phyloP scores from a whole-genome alignment of 257 asterid species.

The Salvia hispanica region DNA sequence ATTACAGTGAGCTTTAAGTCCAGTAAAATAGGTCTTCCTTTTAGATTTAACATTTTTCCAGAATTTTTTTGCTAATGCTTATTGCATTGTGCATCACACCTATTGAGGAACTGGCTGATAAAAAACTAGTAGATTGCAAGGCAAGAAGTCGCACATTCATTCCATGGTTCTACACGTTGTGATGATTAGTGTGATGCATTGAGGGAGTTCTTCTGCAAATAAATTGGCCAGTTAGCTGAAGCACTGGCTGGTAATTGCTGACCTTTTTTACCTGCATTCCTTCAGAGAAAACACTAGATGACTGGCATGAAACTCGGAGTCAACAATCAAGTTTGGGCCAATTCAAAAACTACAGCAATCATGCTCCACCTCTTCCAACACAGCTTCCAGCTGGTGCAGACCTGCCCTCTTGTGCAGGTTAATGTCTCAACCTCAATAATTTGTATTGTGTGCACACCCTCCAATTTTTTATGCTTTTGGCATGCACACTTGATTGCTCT shows the following conservation, averaged over 20 bases:
- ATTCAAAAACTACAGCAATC: slow-evolving; percentile 56
- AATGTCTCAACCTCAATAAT: slow-evolving; percentile 23
- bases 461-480: too few species aligned
- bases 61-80: neutral
- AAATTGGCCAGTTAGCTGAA: slow-evolving; percentile 23
- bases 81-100: slow-evolving; percentile 8
- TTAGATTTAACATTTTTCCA: slow-evolving; percentile 13
- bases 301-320: slow-evolving; percentile 58
- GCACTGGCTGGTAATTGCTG: slow-evolving; percentile 19
- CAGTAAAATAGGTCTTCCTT: slow-evolving; percentile 1
- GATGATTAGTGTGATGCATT: slow-evolving; percentile 25
- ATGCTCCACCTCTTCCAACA: slow-evolving; percentile 67
- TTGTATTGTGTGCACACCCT: neutral
- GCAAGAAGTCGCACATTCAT: slow-evolving; percentile 8
- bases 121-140: neutral
- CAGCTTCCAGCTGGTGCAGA: slow-evolving; percentile 96
- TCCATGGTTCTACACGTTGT: slow-evolving; percentile 1
- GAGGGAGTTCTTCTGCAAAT: slow-evolving; percentile 19
- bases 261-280: slow-evolving; percentile 29
- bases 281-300: slow-evolving; percentile 63
- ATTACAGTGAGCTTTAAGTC: neutral
- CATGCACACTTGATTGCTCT: too few species aligned
- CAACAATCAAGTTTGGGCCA: slow-evolving; percentile 52
- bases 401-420: slow-evolving; percentile 92
- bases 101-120: neutral